phyloP scores from a whole-genome alignment of 2,329 filamentous ascomycete genomes.

The Botryotinia narcissicola region DNA sequence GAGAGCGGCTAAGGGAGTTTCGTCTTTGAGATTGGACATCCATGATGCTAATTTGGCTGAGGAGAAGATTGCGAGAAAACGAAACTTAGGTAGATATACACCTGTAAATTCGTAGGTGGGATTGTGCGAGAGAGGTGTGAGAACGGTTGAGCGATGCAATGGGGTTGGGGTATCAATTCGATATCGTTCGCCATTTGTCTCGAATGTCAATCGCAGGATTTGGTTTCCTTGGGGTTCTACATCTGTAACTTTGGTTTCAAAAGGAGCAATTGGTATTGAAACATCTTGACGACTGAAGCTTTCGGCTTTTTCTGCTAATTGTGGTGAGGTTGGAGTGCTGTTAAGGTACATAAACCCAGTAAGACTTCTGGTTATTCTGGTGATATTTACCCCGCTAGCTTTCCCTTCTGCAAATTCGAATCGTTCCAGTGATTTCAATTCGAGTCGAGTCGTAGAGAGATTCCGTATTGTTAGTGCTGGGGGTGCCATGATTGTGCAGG shows the following conservation, averaged over 20 bases:
- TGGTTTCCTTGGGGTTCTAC: slow-evolving; percentile 61
- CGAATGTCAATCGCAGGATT: slow-evolving; percentile 71
- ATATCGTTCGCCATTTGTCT: slow-evolving; percentile 62
- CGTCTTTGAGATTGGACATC: slow-evolving; percentile 76
- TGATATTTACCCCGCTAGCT: slow-evolving; percentile 30
- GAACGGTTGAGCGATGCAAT: slow-evolving; percentile 56
- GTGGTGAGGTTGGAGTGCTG: slow-evolving; percentile 36
- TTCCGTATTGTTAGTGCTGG: slow-evolving; percentile 71
- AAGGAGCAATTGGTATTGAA: slow-evolving; percentile 63
- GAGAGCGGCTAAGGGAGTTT: slow-evolving; percentile 72
- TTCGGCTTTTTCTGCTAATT: slow-evolving; percentile 52
- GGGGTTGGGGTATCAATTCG: slow-evolving; percentile 69
- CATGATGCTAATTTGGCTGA: slow-evolving; percentile 68
- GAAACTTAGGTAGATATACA: slow-evolving; percentile 58
- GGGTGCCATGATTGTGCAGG: slow-evolving; percentile 27
- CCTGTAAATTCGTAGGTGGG: slow-evolving; percentile 59
- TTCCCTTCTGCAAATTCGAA: slow-evolving; percentile 53
- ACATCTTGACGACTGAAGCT: slow-evolving; percentile 62
- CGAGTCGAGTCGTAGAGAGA: slow-evolving; percentile 69
- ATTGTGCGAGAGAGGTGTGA: slow-evolving; percentile 54
- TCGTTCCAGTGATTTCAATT: slow-evolving; percentile 70
- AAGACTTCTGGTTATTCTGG: slow-evolving; percentile 47
- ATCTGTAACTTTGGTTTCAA: slow-evolving; percentile 62
- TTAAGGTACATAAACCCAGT: slow-evolving; percentile 47
- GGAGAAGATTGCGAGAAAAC: slow-evolving; percentile 64